These are phyloP conservation scores for Boletellus sp. DNA, from an alignment of 768 basidiomycete genomes.

Conservation along the genomic window DNA sequence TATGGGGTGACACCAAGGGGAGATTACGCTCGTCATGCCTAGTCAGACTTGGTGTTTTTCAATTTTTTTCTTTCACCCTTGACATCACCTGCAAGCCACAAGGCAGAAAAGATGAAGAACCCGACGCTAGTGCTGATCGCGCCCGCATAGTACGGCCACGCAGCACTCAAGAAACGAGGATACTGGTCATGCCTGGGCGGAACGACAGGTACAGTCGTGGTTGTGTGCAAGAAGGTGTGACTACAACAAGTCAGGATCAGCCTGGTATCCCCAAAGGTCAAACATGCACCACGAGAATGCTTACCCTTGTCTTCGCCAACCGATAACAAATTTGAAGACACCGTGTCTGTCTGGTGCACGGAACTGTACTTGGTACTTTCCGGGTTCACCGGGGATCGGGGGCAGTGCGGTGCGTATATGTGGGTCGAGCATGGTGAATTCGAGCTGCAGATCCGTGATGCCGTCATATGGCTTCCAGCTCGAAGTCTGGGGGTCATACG, in stretches of 20 bases:
- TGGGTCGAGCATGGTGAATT: constrained; percentile 99
- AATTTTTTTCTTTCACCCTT: constrained; percentile 52
- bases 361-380: constrained; percentile 80
- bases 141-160: constrained; percentile 93
- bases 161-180: constrained; percentile 90
- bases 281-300: constrained; percentile 18
- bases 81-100: constrained; percentile 88
- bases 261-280: background rate
- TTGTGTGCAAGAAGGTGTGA: constrained; percentile 68
- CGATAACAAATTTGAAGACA: constrained; percentile 94
- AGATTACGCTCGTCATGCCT: background rate
- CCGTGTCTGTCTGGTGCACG: constrained; percentile 93
- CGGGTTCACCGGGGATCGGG: constrained; percentile 52
- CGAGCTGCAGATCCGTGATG: constrained; percentile 80
- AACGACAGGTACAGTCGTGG: constrained; percentile 79
- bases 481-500: constrained; percentile 51
- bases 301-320: constrained; percentile 87
- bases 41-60: constrained; percentile 35
- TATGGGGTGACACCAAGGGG: constrained; percentile 6
- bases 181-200: constrained; percentile 95
- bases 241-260: constrained; percentile 35
- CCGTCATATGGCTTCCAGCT: constrained; percentile 72
- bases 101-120: constrained; percentile 79
- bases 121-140: constrained; percentile 85
- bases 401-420: constrained; percentile 80